Evolutionary conservation across 345 rosid species (phyloP).

Genomic region (Hirschfeldia incana): DNA sequence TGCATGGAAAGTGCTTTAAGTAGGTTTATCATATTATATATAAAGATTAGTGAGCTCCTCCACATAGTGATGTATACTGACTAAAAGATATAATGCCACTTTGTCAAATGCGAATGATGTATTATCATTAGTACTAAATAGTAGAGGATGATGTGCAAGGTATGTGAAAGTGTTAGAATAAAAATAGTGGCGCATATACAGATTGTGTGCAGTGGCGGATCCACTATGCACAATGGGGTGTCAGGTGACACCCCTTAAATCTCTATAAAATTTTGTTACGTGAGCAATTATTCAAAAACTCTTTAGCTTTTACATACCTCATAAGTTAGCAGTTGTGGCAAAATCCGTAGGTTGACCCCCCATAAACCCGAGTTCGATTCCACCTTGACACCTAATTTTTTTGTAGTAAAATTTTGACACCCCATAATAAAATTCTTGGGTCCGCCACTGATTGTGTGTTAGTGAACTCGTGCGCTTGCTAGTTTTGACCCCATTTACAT

Average conservation of each 20-base stretch:
- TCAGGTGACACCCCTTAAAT: too few relatives aligned
- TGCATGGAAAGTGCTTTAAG: slow-evolving; percentile 12
- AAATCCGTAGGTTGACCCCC: too few relatives aligned
- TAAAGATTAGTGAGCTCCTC: slow-evolving; percentile 14
- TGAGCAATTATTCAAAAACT: too few relatives aligned
- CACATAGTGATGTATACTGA: slow-evolving; percentile 22
- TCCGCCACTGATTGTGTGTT: background rate
- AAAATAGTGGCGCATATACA: slow-evolving; percentile 15
- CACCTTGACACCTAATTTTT: too few relatives aligned
- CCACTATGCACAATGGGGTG: too few relatives aligned
- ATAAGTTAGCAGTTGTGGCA: too few relatives aligned
- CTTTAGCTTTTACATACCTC: too few relatives aligned
- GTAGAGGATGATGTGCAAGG: slow-evolving; percentile 1
- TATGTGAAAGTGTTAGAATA: slow-evolving; percentile 24
- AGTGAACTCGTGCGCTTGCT: slow-evolving; percentile 27
- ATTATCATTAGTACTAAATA: background rate
- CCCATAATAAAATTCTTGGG: too few relatives aligned
- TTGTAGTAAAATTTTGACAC: too few relatives aligned
- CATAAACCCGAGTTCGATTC: too few relatives aligned
- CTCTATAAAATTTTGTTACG: too few relatives aligned
- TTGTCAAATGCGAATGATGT: background rate
- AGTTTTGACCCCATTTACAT: slow-evolving; percentile 24
- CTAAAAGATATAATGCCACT: slow-evolving; percentile 31
- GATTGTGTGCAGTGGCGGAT: background rate
- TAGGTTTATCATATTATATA: slow-evolving; percentile 1